A percentile compares a stretch with the other conserved stretches of the same genome.
These are phyloP conservation scores for Stentor roeselii DNA, from an alignment of 73 alveolate genomes.

Conservation along the genomic window DNA sequence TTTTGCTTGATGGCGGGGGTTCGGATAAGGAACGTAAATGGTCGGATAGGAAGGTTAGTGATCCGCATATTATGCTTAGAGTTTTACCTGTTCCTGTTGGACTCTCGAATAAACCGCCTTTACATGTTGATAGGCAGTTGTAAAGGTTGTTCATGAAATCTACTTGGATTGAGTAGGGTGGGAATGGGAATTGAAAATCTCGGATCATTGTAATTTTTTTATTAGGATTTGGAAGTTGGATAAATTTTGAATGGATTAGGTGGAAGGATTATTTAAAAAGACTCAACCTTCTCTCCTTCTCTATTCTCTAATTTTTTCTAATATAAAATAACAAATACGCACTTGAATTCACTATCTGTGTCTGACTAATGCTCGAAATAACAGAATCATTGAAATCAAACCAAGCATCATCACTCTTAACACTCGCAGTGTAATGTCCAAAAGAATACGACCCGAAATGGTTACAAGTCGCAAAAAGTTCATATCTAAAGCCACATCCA, in stretches of 20 bases:
- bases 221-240: too few relatives aligned
- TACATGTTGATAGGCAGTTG: slow-evolving; percentile 32
- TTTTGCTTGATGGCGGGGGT: slow-evolving; percentile 41
- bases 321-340: neutral
- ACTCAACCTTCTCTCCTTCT: too few relatives aligned
- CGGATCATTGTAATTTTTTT: neutral
- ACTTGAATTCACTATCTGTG: neutral
- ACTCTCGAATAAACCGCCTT: slow-evolving; percentile 63
- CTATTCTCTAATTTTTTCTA: too few relatives aligned
- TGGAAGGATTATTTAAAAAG: too few relatives aligned
- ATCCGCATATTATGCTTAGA: slow-evolving; percentile 78
- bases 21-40: neutral
- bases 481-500: slow-evolving; percentile 60
- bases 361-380: neutral
- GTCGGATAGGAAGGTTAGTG: slow-evolving; percentile 36
- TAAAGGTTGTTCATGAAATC: slow-evolving; percentile 54
- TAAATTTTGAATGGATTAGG: too few relatives aligned
- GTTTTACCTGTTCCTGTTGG: slow-evolving; percentile 99
- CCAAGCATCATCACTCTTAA: slow-evolving; percentile 60
- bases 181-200: slow-evolving; percentile 55
- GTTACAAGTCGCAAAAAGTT: slow-evolving; percentile 76
- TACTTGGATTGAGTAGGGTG: slow-evolving; percentile 53
- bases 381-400: slow-evolving; percentile 58
- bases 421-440: slow-evolving; percentile 96
- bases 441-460: slow-evolving; percentile 89